Conservation (phyloP, 768 basidiomycete species). For the Boletus vermiculosoides region DNA sequence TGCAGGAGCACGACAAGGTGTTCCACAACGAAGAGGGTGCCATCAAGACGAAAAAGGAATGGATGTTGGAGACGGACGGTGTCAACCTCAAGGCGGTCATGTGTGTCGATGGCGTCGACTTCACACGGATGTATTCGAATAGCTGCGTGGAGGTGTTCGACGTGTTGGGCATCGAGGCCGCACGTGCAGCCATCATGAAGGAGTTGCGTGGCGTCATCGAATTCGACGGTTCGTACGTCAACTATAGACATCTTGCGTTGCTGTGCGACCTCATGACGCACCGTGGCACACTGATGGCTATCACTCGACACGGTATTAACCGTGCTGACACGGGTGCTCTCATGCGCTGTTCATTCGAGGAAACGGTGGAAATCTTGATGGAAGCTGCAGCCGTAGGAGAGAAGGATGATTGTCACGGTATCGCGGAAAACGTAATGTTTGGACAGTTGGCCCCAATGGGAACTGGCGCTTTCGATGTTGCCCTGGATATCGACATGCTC, state of each 20-base stretch:
- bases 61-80: conserved; percentile 97
- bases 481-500: conserved; percentile 95
- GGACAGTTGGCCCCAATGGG: conserved; percentile 99
- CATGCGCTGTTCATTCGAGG: conserved; percentile 99
- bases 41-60: conserved; percentile 69
- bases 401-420: conserved; percentile 96
- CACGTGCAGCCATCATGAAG: conserved; percentile 89
- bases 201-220: conserved; percentile 96
- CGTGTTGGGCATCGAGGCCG: conserved; percentile 95
- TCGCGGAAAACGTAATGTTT: conserved; percentile 99
- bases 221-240: conserved; percentile 99
- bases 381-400: conserved; percentile 98
- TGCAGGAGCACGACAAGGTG: conserved; percentile 83
- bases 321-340: conserved; percentile 98
- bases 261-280: conserved; percentile 99
- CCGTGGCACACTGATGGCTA: conserved; percentile 92
- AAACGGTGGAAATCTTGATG: conserved; percentile 98
- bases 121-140: conserved; percentile 92
- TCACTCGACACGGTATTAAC: conserved; percentile 99
- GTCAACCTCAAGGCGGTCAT: conserved; percentile 95
- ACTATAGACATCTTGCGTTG: conserved; percentile 95
- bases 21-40: conserved; percentile 61
- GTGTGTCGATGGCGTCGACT: conserved; percentile 94
- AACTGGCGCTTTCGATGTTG: conserved; percentile 93
- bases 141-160: conserved; percentile 94